These are phyloP conservation scores for Moniliophthora roreri DNA, from an alignment of 1,284 basidiomycete species.

Conservation along the genomic window DNA sequence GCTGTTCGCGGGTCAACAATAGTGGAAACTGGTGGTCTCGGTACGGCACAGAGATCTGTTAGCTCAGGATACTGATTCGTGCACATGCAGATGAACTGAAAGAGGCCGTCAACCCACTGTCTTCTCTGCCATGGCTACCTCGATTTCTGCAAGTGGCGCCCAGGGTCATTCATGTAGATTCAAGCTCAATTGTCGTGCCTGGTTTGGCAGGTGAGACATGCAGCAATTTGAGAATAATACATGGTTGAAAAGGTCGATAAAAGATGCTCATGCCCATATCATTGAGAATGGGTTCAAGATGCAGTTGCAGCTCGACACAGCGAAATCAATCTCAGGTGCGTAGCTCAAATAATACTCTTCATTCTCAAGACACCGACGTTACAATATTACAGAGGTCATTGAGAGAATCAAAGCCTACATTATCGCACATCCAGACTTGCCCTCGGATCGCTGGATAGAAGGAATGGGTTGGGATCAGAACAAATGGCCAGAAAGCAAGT, in stretches of 20 bases:
- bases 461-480: slow-evolving; percentile 96
- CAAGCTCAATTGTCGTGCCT: slow-evolving; percentile 59
- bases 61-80: background rate
- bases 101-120: background rate
- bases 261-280: slow-evolving; percentile 16
- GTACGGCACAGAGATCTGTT: background rate
- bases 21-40: background rate
- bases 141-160: slow-evolving; percentile 21
- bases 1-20: background rate
- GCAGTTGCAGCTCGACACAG: slow-evolving; percentile 58
- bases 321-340: slow-evolving; percentile 55
- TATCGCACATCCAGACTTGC: slow-evolving; percentile 49
- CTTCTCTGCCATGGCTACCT: background rate
- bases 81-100: background rate
- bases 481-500: slow-evolving; percentile 61
- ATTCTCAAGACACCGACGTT: background rate
- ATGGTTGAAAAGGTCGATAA: background rate
- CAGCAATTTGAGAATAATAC: background rate
- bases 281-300: slow-evolving; percentile 58
- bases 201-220: slow-evolving; percentile 59
- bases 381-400: slow-evolving; percentile 10
- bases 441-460: slow-evolving; percentile 63
- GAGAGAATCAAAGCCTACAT: slow-evolving; percentile 63
- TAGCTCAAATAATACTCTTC: background rate
- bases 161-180: slow-evolving; percentile 40